Evolutionary conservation across 257 asterid species (phyloP).

Genomic region (Galeopsis tetrahit): DNA sequence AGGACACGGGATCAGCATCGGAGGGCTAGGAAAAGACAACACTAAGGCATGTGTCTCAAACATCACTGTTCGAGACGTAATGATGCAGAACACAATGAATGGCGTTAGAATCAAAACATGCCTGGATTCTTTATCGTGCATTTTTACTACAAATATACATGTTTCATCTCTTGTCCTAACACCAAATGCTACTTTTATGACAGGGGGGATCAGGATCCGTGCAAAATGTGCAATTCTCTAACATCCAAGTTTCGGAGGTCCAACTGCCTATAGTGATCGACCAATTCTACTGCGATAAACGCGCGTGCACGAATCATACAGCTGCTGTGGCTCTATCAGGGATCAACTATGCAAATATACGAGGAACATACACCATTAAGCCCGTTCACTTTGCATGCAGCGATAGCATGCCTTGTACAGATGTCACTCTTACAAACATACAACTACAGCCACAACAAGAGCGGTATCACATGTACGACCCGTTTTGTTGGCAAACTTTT

Average conservation of each 20-base stretch:
- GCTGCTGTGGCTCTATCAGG: conserved; percentile 85
- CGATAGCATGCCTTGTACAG: conserved; percentile 77
- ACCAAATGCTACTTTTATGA: neutral
- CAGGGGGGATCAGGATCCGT: conserved; percentile 96
- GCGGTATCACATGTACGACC: conserved; percentile 72
- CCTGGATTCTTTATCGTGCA: neutral
- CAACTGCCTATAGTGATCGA: conserved; percentile 88
- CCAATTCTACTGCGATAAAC: conserved; percentile 85
- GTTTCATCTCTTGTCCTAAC: neutral
- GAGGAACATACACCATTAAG: conserved; percentile 88
- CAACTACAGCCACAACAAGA: conserved; percentile 69
- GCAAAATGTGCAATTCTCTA: conserved; percentile 67
- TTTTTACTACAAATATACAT: neutral
- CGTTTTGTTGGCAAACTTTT: conserved; percentile 86
- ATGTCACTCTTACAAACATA: conserved; percentile 65
- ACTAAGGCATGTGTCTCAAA: conserved; percentile 93
- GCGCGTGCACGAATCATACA: conserved; percentile 77
- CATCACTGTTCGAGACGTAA: conserved; percentile 69
- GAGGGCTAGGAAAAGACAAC: conserved; percentile 87
- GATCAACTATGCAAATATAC: conserved; percentile 67
- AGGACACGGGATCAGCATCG: conserved; percentile 97
- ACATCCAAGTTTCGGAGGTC: conserved; percentile 80
- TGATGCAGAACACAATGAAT: conserved; percentile 75
- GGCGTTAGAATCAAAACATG: conserved; percentile 92
- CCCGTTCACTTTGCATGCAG: conserved; percentile 94